phyloP scores from a whole-genome alignment of 2,329 filamentous ascomycete genomes.

The Colletotrichum horii region DNA sequence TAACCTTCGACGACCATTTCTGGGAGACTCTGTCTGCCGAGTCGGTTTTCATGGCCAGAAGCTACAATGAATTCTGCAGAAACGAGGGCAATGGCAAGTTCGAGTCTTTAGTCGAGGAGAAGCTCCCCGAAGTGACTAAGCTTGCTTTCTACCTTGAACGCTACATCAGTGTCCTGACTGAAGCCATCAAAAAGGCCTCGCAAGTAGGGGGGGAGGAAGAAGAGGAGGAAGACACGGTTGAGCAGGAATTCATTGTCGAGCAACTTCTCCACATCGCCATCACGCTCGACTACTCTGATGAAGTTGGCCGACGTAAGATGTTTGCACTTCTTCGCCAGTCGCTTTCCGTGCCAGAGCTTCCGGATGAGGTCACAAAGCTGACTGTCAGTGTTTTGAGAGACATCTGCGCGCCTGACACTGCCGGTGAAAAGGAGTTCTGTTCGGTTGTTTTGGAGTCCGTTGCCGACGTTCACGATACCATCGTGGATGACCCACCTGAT shows the following conservation, averaged over 20 bases:
- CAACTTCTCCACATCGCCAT: constrained; percentile 92
- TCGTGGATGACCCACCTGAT: constrained; percentile 70
- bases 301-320: constrained; percentile 95
- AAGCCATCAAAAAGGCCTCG: constrained; percentile 64
- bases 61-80: constrained; percentile 92
- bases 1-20: constrained; percentile 75
- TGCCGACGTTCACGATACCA: constrained; percentile 94
- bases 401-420: constrained; percentile 77
- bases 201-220: constrained; percentile 62
- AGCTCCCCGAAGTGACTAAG: constrained; percentile 92
- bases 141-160: constrained; percentile 86
- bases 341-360: constrained; percentile 83
- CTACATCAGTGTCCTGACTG: constrained; percentile 73
- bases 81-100: constrained; percentile 75
- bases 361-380: constrained; percentile 91
- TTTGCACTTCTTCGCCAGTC: constrained; percentile 87
- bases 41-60: constrained; percentile 87
- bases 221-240: constrained; percentile 83
- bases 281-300: constrained; percentile 96
- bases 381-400: constrained; percentile 81
- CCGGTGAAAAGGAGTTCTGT: constrained; percentile 83
- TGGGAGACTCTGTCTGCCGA: constrained; percentile 86
- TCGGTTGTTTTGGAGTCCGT: constrained; percentile 90
- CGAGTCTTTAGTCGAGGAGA: constrained; percentile 82
- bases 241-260: constrained; percentile 94